Percentiles rank a stretch among this genome's conserved stretches.
Conservation (phyloP, 78 protist species). For the Isochrysis galbana region DNA sequence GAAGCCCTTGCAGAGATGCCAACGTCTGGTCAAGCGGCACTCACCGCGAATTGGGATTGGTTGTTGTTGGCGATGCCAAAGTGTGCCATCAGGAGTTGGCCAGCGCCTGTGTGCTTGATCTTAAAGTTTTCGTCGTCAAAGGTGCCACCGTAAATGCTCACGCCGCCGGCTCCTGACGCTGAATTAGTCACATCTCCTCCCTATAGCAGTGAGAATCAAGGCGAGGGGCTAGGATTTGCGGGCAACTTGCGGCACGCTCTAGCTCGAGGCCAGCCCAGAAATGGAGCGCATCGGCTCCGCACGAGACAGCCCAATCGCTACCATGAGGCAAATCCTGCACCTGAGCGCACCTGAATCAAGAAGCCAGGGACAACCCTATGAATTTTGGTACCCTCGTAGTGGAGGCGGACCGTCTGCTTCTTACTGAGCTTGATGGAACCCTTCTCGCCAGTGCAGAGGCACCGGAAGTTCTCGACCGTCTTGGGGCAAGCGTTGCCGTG, state of each 20-base stretch:
- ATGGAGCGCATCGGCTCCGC: no score
- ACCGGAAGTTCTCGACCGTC: slow-evolving; percentile 27
- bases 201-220: slow-evolving; percentile 87
- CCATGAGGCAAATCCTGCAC: slow-evolving; percentile 13
- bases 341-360: slow-evolving; percentile 30
- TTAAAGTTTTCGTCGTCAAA: slow-evolving; percentile 83
- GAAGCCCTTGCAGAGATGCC: no score
- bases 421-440: slow-evolving; percentile 32
- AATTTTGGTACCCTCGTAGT: not conserved
- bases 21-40: no score
- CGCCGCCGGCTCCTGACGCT: slow-evolving; percentile 95
- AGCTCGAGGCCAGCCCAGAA: slow-evolving; percentile 40
- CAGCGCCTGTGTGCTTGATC: slow-evolving; percentile 56
- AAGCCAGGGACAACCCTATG: not conserved
- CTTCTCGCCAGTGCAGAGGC: slow-evolving; percentile 60
- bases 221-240: slow-evolving; percentile 72
- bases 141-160: slow-evolving; percentile 89
- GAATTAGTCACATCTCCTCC: slow-evolving; percentile 92
- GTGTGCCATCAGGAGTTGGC: slow-evolving; percentile 72
- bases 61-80: slow-evolving; percentile 70
- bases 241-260: slow-evolving; percentile 23
- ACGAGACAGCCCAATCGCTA: no score
- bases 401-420: not conserved
- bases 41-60: not conserved
- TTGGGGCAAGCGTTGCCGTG: not conserved